These are phyloP conservation scores for Avicennia marina DNA, from an alignment of 257 asterid species.

Conservation along the genomic window DNA sequence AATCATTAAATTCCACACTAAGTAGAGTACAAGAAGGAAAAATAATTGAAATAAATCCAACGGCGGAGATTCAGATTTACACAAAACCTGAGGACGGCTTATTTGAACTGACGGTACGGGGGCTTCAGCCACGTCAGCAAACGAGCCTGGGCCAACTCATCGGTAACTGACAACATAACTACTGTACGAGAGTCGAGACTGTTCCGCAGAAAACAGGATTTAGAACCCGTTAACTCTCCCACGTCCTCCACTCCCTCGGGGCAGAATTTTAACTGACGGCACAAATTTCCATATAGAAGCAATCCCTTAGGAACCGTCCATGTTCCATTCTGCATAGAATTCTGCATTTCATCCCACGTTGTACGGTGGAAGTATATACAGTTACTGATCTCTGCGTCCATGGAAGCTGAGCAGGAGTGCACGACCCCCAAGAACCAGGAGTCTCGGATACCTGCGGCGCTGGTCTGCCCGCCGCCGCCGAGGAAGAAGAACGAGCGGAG, in stretches of 20 bases:
- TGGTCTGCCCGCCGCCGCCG: constrained; percentile 68
- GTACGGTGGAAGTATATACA: background rate
- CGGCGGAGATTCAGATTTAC: no score
- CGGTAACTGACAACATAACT: no score
- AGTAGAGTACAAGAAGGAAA: no score
- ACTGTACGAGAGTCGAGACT: no score
- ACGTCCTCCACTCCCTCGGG: constrained; percentile 15
- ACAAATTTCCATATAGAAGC: constrained; percentile 3
- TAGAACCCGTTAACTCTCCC: constrained; percentile 20
- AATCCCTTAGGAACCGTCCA: background rate
- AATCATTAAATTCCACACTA: no score
- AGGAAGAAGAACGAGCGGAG: constrained; percentile 35
- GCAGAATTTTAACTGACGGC: constrained; percentile 1
- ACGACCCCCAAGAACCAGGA: constrained; percentile 59
- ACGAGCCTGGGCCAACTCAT: no score
- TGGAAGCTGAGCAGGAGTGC: constrained; percentile 51
- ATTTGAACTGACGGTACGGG: no score
- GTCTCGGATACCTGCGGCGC: constrained; percentile 38
- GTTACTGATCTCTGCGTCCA: constrained; percentile 12
- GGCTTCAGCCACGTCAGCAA: no score
- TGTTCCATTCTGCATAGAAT: background rate
- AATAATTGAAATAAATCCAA: no score
- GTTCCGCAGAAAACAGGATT: background rate
- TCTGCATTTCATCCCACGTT: background rate
- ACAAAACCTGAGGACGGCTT: no score